phyloP scores from a whole-genome alignment of 768 basidiomycete species.

The Boletus rex-veris region DNA sequence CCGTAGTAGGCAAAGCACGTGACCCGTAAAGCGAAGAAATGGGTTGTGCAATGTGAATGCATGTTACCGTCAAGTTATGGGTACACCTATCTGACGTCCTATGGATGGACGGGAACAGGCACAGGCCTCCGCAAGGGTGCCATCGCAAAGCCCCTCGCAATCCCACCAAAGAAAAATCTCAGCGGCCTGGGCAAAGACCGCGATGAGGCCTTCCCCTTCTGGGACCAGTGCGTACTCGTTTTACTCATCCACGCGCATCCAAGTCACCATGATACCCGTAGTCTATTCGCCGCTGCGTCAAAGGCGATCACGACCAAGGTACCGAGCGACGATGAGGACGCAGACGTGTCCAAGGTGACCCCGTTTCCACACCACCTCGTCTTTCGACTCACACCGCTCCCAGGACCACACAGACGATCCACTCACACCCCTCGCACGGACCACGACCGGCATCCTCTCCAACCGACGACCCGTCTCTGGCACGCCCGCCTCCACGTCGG shows the following conservation, averaged over 20 bases:
- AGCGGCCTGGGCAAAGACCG: constrained; percentile 87
- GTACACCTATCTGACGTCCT: constrained; percentile 66
- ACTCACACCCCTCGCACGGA: constrained; percentile 45
- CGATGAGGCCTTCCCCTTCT: constrained; percentile 95
- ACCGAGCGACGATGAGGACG: constrained; percentile 49
- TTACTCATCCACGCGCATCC: not conserved
- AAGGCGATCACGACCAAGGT: constrained; percentile 76
- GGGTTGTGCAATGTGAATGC: not conserved
- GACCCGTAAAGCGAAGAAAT: not conserved
- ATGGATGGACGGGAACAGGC: constrained; percentile 89
- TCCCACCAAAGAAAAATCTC: constrained; percentile 83
- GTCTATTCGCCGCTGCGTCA: constrained; percentile 75
- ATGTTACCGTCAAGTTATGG: constrained; percentile 33
- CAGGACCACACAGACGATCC: constrained; percentile 18
- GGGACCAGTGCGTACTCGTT: constrained; percentile 79
- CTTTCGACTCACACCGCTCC: not conserved
- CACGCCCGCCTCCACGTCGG: constrained; percentile 46
- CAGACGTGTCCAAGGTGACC: constrained; percentile 15
- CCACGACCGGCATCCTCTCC: constrained; percentile 72
- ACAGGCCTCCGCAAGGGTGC: constrained; percentile 82
- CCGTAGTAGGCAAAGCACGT: constrained; percentile 3
- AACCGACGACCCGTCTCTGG: constrained; percentile 58
- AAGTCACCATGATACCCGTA: constrained; percentile 5
- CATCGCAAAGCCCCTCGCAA: constrained; percentile 68
- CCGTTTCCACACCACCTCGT: no score